Evolutionary conservation across 2,329 filamentous ascomycete species (phyloP), one percentile per base, ranked within the genome.

Genomic region (Alternaria atra): DNA sequence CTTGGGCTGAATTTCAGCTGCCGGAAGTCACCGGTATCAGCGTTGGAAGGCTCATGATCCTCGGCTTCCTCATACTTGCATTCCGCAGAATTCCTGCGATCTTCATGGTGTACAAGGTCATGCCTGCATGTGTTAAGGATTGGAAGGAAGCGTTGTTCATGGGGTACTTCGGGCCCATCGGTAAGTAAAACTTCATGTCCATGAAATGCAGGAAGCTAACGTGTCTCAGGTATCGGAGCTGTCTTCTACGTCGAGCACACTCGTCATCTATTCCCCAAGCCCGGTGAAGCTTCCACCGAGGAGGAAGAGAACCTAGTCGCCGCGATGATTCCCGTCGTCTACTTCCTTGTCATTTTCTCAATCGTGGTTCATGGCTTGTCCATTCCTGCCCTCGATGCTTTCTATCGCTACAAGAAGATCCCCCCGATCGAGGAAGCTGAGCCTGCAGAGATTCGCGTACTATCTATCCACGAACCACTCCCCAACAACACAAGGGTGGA

Each of bases 141-240:
- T 87, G 83, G 80, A 85, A 84, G 65, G 86, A 89, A 60, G 86
- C 86, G 0, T 68, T 89, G 0, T 88, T 89, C 59, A 86, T 88
- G 84, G 86, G 86, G 0, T 87, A 88, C 60, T 82, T 82, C 61
- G 81, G 79, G 1, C 81, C 80, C 13, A 82, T 83, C 43, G 71
- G 71, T 66, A 54, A 56, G 67, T 59, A 17, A 17, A 17, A 6
- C 27, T 53, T 30, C 10, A n/a, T 2, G 10, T 12, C n/a, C 12
- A 55, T 5, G 2, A 12, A 4, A 25, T 13, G 0, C 27, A 40
- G 8, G 39, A 25, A 50, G n/a, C 32, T 17, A 37, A 47, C 30
- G 9, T 12, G 2, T 25, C 12, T 2, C 25, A 57, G 80, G 80
- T 3, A 76, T 82, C 27, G 81, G 80, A 2, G 80, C 80, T 0